These are phyloP conservation scores for Lipomyces japonicus DNA, from an alignment of 805 yeast genomes.

Conservation along the genomic window DNA sequence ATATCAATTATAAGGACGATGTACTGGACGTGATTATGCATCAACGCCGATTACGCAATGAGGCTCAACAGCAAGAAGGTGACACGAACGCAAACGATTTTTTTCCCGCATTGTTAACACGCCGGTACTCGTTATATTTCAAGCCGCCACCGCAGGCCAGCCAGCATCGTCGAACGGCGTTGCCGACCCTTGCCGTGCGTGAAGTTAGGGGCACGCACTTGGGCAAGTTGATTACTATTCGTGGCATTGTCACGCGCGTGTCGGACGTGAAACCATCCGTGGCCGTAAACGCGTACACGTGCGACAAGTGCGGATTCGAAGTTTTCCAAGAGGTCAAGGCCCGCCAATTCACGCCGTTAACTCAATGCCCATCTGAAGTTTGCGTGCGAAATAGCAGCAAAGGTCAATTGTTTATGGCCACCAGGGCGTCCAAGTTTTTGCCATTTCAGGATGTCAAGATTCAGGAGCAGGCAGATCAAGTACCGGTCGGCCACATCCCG, in stretches of 20 bases:
- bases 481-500: conserved; percentile 97
- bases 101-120: conserved; percentile 81
- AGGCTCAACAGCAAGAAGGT: conserved; percentile 62
- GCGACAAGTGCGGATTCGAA: conserved; percentile 96
- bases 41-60: conserved; percentile 82
- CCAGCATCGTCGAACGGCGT: conserved; percentile 37
- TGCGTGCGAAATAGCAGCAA: conserved; percentile 75
- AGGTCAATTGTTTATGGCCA: conserved; percentile 87
- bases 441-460: conserved; percentile 94
- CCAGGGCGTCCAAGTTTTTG: conserved; percentile 92
- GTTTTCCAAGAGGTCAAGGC: conserved; percentile 91
- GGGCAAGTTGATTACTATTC: conserved; percentile 82
- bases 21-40: conserved; percentile 89
- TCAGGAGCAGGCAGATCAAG: conserved; percentile 93
- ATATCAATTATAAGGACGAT: conserved; percentile 75
- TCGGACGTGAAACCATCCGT: conserved; percentile 95
- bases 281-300: conserved; percentile 88
- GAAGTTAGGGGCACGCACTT: conserved; percentile 78
- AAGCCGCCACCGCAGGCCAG: conserved; percentile 62
- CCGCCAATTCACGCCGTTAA: conserved; percentile 78
- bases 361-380: conserved; percentile 77
- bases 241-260: conserved; percentile 93
- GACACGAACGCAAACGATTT: conserved; percentile 43
- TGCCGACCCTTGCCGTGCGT: conserved; percentile 77
- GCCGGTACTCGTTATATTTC: conserved; percentile 84